Base-by-base conservation (phyloP, 768 basidiomycete genomes). In the Melanogaster broomeanus region DNA sequence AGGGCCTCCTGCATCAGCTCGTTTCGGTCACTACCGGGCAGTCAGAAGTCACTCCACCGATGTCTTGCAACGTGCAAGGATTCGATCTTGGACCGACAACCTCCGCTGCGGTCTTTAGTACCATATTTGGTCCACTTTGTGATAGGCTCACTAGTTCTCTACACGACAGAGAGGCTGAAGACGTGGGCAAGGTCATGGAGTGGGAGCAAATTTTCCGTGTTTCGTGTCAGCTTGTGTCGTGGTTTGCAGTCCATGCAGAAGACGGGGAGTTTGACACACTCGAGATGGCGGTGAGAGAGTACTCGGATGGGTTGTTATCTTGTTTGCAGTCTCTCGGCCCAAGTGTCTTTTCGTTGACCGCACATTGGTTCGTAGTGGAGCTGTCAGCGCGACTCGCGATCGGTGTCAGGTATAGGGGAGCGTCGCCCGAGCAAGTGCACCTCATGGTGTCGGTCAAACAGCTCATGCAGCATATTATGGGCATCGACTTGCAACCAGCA, bases 341-440 rank as follows among this genome's bases (percentile, higher is more conserved):
- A 2, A 65, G 57, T 3, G 51, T 59, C 3, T 69, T 78, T 19
- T 72, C 71, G 3, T 65, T 87, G 38, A 62, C 72, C 10, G 56
- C 77, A n/a, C 72, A 75, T 30, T 91, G 88, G 88, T 85, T 87
- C 62, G 59, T 74, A 3, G 71, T 90, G 28, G 87, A 88, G 59
- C 48, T 87, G 18, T 71, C 77, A 3, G 70, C 70, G 31, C 78
- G 83, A 16, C 52, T 77, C 21, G 57, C 49, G 22, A 41, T 49
- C 9, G 60, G 62, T 22, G 46, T 58, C 55, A 71, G 67, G 48
- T 58, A 59, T 47, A 55, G 65, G 41, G 57, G 56, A 44, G 67
- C 67, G 10, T 66, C 62, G 37, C 60, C 56, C 28, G 60, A 67
- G 45, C 59, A 66, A 28, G 51, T 48, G 10, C 48, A 53, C 18